phyloP scores from a whole-genome alignment of 129 eudicot genomes.

The Smallanthus sonchifolius region DNA sequence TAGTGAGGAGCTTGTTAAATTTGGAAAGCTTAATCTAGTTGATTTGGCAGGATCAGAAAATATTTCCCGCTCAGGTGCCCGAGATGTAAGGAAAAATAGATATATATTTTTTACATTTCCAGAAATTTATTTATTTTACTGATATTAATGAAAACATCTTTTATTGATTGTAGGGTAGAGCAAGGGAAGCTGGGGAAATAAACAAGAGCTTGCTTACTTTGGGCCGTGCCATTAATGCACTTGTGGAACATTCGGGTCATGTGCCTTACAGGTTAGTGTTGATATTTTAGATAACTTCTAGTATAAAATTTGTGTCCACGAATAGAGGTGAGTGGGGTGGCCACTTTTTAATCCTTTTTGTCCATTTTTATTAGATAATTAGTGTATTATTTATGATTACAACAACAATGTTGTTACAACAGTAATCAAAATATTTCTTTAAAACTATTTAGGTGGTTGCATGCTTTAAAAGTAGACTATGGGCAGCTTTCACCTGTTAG shows the following conservation, averaged over 20 bases:
- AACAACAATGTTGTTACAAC: neutral
- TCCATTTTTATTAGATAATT: neutral
- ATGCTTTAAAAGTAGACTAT: neutral
- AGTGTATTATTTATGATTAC: neutral
- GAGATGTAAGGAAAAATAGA: constrained; percentile 53
- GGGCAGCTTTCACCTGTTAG: neutral
- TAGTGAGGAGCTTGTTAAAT: constrained; percentile 75
- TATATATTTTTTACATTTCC: neutral
- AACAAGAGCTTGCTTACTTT: constrained; percentile 85
- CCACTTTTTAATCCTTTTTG: neutral
- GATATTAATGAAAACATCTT: neutral
- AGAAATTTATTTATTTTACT: neutral
- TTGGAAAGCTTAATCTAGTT: constrained; percentile 93
- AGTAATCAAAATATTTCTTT: neutral
- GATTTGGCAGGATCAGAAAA: constrained; percentile 95
- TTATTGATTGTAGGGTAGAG: constrained; percentile 52
- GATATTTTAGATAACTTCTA: constrained; percentile 2
- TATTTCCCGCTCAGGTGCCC: constrained; percentile 72
- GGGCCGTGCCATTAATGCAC: constrained; percentile 78
- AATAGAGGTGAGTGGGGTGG: neutral
- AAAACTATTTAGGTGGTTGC: neutral
- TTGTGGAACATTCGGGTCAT: constrained; percentile 81
- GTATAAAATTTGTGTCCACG: neutral
- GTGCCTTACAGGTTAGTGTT: constrained; percentile 69
- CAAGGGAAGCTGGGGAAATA: constrained; percentile 94